Base-by-base conservation (phyloP, 2,329 filamentous ascomycete species). In the Trichoderma harzianum region DNA sequence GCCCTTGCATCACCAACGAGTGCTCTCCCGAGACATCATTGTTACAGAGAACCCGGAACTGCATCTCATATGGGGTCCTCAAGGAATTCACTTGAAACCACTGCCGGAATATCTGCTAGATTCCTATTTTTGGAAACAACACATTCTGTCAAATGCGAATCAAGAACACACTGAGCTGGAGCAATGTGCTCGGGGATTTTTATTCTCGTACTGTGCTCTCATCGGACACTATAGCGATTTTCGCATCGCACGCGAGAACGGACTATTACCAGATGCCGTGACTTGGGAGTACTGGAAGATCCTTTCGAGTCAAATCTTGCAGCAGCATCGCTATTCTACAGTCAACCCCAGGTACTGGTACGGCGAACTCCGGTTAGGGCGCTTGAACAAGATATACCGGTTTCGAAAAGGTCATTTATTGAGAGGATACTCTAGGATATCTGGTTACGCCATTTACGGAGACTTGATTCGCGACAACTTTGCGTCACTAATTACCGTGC, bases 381-480 rank as follows among this genome's bases (percentile, higher is more conserved):
- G 80, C n/a, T 64, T 82, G 58, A 81, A 87, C 76, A 82, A 83
- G 63, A 80, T 85, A 58, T 83, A 83, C 74, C 81, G 81, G 26
- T 51, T 32, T 47, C 34, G 36, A n/a, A 58, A 67, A 18, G 58
- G 60, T 2, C 51, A 58, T 75, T 26, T 60, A 11, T 70, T 78
- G 7, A 75, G 73, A 28, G 74, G 74, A 11, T 81, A 78, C 53
- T 70, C 74, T 1, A 60, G 68, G 26, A 57, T 65, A 3, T 36
- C 71, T 8, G 53, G 58, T 21, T 80, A 77, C 74, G 70, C 75
- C 16, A 69, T 76, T 34, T 87, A 86, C 74, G 75, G 76, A 5
- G 76, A 77, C 26, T 83, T 86, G 69, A 81, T 86, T 47, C 76
- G 78, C 12, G 78, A 83, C 55, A 85, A 86, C 72, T 82, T 86